Evolutionary conservation across 2,329 filamentous ascomycete genomes (phyloP), one percentile per base, ranked within the genome.

Genomic region (Cytospora piceicola): DNA sequence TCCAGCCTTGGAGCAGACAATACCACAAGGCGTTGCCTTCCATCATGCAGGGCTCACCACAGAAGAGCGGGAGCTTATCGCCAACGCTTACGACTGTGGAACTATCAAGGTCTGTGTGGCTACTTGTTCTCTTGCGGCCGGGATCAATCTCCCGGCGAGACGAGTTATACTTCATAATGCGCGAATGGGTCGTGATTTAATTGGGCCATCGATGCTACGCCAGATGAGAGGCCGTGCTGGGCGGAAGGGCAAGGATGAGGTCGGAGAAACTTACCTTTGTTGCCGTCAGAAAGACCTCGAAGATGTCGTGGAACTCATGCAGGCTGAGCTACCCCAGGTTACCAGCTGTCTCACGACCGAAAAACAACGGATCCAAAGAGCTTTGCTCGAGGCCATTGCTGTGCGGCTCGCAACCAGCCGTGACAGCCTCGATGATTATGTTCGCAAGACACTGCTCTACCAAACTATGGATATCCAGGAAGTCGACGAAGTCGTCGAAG

Each of bases 151-250:
- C 72, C 85, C 85, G 17, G 91, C 91, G 9, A 82, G 91, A 61
- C 81, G 91, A 69, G 91, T 94, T 0, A 92, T 94, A 66, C 81
- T 92, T 30, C 90, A 92, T 73, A 89, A 87, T 68, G 90, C 89
- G 34, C 84, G 88, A 51, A 93, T 93, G 89, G 91, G 91, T 0
- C 83, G 88, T 61, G 90, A 93, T 55, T 79, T 93, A 57, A 85
- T 93, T n/a, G 90, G 90, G 0, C 90, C 91, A 15, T 88, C 90
- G 4, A 91, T 94, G 88, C 80, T 94, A 75, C 86, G 90, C 58
- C 91, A 94, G 76, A 94, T 93, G 91, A 85, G 90, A 72, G 91
- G 91, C 3, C 84, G 91, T 67, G 91, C 91, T 24, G 91, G 91
- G 8, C 84, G 91, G 62, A 93, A 93, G 76, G 91, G 91, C 58